A percentile compares a stretch with the other conserved stretches of the same genome.
Conservation (phyloP, 208 protist genomes). For the Lotmaria passim region DNA sequence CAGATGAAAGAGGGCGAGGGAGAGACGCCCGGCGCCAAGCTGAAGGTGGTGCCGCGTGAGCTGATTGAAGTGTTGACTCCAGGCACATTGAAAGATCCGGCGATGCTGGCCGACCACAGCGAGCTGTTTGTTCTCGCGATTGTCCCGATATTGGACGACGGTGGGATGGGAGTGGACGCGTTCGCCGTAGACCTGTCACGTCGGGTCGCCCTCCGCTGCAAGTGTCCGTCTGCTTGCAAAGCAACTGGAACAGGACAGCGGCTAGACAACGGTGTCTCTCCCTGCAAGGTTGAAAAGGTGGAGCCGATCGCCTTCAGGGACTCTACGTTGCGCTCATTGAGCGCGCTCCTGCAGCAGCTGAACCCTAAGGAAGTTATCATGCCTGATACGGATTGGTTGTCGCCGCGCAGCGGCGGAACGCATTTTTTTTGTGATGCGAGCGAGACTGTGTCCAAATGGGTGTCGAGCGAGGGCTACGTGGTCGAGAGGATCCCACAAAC, state of each 20-base stretch:
- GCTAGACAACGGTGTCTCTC: background rate
- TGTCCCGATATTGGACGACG: conserved; percentile 23
- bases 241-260: background rate
- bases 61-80: conserved; percentile 90
- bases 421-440: background rate
- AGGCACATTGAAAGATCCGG: conserved; percentile 90
- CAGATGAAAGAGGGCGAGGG: conserved; percentile 82
- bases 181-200: conserved; percentile 87
- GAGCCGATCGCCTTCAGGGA: background rate
- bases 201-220: conserved; percentile 70
- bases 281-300: conserved; percentile 8
- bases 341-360: conserved; percentile 76
- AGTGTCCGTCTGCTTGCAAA: conserved; percentile 28
- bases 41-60: conserved; percentile 80
- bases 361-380: conserved; percentile 83
- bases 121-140: conserved; percentile 76
- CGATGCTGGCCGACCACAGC: conserved; percentile 78
- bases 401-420: background rate
- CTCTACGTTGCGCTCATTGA: conserved; percentile 38
- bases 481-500: conserved; percentile 43
- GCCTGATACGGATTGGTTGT: conserved; percentile 22
- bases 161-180: conserved; percentile 46
- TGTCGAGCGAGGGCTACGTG: conserved; percentile 60
- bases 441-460: conserved; percentile 49
- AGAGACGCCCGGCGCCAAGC: conserved; percentile 39